Evolutionary conservation across 805 yeast genomes (phyloP).

Genomic region (Cyberlindnera subsufficiens): DNA sequence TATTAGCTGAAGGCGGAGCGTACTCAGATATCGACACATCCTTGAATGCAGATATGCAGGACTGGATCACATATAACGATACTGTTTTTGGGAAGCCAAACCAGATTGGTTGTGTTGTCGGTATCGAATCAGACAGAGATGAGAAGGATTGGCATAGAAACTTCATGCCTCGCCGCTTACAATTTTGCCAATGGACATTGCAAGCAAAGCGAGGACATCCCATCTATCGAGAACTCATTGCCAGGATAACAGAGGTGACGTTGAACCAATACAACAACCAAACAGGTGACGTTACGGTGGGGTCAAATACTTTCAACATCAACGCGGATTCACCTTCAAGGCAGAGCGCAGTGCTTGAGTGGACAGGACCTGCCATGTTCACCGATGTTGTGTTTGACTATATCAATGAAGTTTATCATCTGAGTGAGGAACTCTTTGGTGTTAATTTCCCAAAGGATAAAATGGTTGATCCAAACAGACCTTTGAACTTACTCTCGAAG

Average conservation of each 20-base stretch:
- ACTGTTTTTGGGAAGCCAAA: conserved; percentile 17
- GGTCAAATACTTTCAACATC: conserved; percentile 27
- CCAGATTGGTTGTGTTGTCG: conserved; percentile 46
- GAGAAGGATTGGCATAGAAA: conserved; percentile 24
- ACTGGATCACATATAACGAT: conserved; percentile 44
- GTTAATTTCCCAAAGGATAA: conserved; percentile 6
- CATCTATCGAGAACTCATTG: conserved; percentile 46
- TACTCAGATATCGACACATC: conserved; percentile 57
- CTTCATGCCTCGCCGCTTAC: conserved; percentile 24
- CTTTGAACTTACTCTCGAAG: conserved; percentile 6
- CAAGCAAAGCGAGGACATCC: conserved; percentile 61
- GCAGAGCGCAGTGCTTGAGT: conserved; percentile 54
- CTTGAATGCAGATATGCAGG: conserved; percentile 47
- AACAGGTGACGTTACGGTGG: conserved; percentile 19
- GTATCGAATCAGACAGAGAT: conserved; percentile 47
- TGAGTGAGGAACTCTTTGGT: conserved; percentile 1
- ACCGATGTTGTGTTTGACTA: conserved; percentile 41
- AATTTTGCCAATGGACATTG: conserved; percentile 58
- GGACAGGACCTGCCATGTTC: conserved; percentile 51
- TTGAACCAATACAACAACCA: conserved; percentile 31
- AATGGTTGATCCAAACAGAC: conserved; percentile 12
- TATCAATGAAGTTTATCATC: conserved; percentile 9
- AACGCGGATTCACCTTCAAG: conserved; percentile 45
- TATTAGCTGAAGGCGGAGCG: conserved; percentile 71
- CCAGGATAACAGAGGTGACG: conserved; percentile 46